Evolutionary conservation across 306 rosid genomes (phyloP).

Genomic region (Hippophae rhamnoides): DNA sequence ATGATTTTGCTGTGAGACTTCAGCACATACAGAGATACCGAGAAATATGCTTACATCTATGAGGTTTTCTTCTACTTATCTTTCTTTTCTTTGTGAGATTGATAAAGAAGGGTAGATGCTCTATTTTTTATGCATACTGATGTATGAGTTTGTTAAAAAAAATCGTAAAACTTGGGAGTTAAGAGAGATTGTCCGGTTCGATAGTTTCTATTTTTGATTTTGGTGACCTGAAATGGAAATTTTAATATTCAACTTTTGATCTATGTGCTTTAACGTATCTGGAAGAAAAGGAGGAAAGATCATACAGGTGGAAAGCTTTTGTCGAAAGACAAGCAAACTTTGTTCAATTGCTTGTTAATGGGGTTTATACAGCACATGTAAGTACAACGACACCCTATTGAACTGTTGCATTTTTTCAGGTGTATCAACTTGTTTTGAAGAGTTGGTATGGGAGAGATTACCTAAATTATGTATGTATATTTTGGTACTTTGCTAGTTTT

Average conservation of each 20-base stretch:
- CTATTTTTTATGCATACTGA: too few relatives aligned
- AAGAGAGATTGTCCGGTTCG: neutral
- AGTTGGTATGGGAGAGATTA: slow-evolving; percentile 91
- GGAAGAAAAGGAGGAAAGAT: slow-evolving; percentile 99
- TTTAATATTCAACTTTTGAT: neutral
- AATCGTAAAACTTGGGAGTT: neutral
- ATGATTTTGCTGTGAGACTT: too few relatives aligned
- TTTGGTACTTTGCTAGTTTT: slow-evolving; percentile 12
- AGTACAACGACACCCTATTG: neutral
- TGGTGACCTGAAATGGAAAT: neutral
- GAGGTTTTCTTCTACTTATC: too few relatives aligned
- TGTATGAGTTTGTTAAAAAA: neutral
- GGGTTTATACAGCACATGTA: slow-evolving; percentile 5
- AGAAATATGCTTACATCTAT: too few relatives aligned
- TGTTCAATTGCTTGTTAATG: slow-evolving; percentile 28
- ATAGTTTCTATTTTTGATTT: neutral
- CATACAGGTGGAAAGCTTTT: slow-evolving; percentile 78
- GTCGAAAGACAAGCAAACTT: slow-evolving; percentile 63
- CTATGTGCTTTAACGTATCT: slow-evolving; percentile 19
- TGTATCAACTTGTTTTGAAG: slow-evolving; percentile 97
- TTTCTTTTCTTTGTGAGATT: slow-evolving; percentile 1
- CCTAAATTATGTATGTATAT: slow-evolving; percentile 3
- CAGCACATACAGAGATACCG: too few relatives aligned
- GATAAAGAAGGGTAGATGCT: neutral
- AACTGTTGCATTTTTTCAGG: slow-evolving; percentile 43